phyloP scores from a whole-genome alignment of 2,329 filamentous ascomycete genomes.

The Incumbomyces delicatus region DNA sequence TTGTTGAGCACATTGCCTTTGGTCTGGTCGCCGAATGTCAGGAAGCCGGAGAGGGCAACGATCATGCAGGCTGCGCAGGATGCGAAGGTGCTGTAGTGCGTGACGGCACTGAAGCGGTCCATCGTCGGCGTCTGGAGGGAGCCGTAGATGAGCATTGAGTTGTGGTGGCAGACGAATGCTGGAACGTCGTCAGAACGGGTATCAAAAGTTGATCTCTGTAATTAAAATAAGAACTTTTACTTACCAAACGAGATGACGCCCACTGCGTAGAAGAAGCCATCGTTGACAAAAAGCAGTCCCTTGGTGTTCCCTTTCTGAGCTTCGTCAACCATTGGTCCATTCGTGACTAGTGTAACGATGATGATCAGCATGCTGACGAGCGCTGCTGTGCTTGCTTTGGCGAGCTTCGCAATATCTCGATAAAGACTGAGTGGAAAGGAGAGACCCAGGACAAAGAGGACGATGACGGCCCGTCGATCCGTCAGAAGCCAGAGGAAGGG shows the following conservation, averaged over 20 bases:
- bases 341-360: conserved; percentile 73
- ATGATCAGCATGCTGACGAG: conserved; percentile 90
- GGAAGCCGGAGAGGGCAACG: conserved; percentile 81
- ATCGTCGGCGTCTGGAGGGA: conserved; percentile 89
- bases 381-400: conserved; percentile 89
- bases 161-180: conserved; percentile 76
- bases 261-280: conserved; percentile 87
- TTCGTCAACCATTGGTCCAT: conserved; percentile 64
- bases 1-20: conserved; percentile 97
- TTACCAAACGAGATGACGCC: conserved; percentile 95
- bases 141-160: conserved; percentile 93
- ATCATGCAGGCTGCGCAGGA: conserved; percentile 85
- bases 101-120: conserved; percentile 86
- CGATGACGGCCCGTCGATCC: conserved; percentile 72
- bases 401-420: conserved; percentile 93
- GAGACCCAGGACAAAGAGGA: conserved; percentile 74
- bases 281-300: conserved; percentile 65
- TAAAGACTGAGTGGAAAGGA: conserved; percentile 91
- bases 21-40: conserved; percentile 86
- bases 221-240: too few species aligned
- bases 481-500: conserved; percentile 75
- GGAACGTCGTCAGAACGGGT: background rate
- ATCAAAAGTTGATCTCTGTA: background rate
- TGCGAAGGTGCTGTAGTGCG: conserved; percentile 82
- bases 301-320: conserved; percentile 64